Evolutionary conservation across 176 grass and related monocot genomes (phyloP).

Genomic region (Metroxylon sagu): DNA sequence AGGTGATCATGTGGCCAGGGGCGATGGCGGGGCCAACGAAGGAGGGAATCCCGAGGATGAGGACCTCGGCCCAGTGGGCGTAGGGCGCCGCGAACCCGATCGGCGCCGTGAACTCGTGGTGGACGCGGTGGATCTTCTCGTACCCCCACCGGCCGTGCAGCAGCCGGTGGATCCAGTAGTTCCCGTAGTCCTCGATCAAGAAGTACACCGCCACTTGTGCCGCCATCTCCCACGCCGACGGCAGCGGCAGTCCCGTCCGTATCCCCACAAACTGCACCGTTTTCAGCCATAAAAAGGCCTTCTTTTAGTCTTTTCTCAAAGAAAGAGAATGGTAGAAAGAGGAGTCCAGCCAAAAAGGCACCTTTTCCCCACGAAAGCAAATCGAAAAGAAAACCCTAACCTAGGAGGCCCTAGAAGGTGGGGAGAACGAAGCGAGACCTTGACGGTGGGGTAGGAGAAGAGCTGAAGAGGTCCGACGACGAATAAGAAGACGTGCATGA

Average conservation of each 20-base stretch:
- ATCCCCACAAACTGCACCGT: conserved; percentile 62
- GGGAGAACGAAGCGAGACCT: conserved; percentile 27
- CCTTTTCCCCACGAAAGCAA: too few species aligned
- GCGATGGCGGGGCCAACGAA: conserved; percentile 56
- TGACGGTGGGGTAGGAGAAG: conserved; percentile 63
- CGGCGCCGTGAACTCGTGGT: conserved; percentile 82
- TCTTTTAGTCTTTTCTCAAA: too few species aligned
- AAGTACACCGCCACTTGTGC: conserved; percentile 72
- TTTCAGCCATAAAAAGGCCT: too few species aligned
- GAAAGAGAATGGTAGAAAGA: too few species aligned
- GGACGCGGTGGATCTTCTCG: conserved; percentile 65
- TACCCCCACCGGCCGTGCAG: conserved; percentile 77
- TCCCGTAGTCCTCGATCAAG: conserved; percentile 77
- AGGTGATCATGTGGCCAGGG: conserved; percentile 79
- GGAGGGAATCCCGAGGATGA: conserved; percentile 66
- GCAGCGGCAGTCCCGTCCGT: conserved; percentile 48
- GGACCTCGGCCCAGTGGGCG: conserved; percentile 82
- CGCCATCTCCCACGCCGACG: conserved; percentile 59
- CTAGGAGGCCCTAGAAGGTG: background rate
- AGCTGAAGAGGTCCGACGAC: conserved; percentile 69
- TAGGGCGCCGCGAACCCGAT: conserved; percentile 81
- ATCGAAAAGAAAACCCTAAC: conserved; percentile 9
- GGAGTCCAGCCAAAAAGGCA: too few species aligned
- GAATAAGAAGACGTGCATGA: conserved; percentile 60
- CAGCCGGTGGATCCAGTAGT: conserved; percentile 85